A percentile compares a stretch with the other conserved stretches of the same genome.
These are phyloP conservation scores for Alternaria arbusti DNA, from an alignment of 2,329 filamentous ascomycete species.

Conservation along the genomic window DNA sequence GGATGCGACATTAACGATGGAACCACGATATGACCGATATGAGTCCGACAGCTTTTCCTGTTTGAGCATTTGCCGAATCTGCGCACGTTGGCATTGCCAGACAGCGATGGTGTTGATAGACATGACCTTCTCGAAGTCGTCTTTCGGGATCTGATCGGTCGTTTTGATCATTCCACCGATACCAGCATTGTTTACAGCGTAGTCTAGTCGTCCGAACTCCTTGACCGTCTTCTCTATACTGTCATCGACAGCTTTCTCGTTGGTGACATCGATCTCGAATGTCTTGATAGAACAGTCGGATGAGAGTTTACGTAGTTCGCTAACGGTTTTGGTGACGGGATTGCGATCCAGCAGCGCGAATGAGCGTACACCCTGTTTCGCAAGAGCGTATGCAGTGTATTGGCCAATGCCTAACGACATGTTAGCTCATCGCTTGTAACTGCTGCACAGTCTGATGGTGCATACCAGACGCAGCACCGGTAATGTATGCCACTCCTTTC, in stretches of 20 bases:
- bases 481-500: conserved; percentile 57
- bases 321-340: conserved; percentile 36
- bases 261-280: conserved; percentile 56
- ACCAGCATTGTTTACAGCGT: conserved; percentile 64
- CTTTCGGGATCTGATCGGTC: conserved; percentile 56
- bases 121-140: conserved; percentile 59
- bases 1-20: conserved; percentile 62
- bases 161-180: conserved; percentile 52
- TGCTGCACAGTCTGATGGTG: background rate
- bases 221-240: conserved; percentile 52
- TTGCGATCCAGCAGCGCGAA: conserved; percentile 59
- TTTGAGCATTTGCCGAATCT: conserved; percentile 59
- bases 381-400: conserved; percentile 55
- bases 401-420: conserved; percentile 56
- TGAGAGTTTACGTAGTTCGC: conserved; percentile 46
- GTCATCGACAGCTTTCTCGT: conserved; percentile 52
- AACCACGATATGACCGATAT: conserved; percentile 52
- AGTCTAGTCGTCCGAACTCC: conserved; percentile 61
- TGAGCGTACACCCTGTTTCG: conserved; percentile 55
- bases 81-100: conserved; percentile 63
- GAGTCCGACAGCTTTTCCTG: conserved; percentile 51
- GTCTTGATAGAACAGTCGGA: conserved; percentile 52
- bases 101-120: conserved; percentile 63
- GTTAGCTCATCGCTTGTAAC: conserved; percentile 4
- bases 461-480: conserved; percentile 56